These are phyloP conservation scores for Torrubiella hemipterigena DNA, from an alignment of 2,329 filamentous ascomycete species.

Conservation along the genomic window DNA sequence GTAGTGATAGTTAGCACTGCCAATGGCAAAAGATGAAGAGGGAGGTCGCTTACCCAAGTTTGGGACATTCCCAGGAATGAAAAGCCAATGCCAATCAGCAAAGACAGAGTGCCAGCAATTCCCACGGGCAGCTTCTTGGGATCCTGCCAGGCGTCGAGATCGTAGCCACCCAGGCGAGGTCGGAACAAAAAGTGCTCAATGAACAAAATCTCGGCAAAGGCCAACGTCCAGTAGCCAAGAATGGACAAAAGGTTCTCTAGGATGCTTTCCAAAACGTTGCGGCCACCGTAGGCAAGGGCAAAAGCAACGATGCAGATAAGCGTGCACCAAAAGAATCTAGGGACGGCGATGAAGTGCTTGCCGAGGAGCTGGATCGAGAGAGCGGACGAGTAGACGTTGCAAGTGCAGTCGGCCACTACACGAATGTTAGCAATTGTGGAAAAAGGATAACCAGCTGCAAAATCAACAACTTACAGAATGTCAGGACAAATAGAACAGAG, in stretches of 20 bases:
- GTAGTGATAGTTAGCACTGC: not conserved
- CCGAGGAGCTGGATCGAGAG: constrained; percentile 11
- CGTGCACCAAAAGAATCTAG: constrained; percentile 10
- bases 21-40: not conserved
- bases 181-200: constrained; percentile 11
- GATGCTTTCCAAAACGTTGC: constrained; percentile 10
- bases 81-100: constrained; percentile 8
- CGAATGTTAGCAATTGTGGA: constrained; percentile 2
- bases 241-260: constrained; percentile 11
- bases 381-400: constrained; percentile 11
- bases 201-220: constrained; percentile 10
- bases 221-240: constrained; percentile 11
- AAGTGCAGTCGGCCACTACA: constrained; percentile 7
- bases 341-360: constrained; percentile 10
- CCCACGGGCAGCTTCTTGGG: constrained; percentile 9
- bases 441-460: not conserved
- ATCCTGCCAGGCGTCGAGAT: constrained; percentile 10
- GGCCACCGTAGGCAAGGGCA: constrained; percentile 10
- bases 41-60: constrained; percentile 7
- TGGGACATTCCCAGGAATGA: constrained; percentile 11
- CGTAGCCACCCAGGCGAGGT: constrained; percentile 8
- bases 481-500: not conserved
- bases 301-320: constrained; percentile 9
- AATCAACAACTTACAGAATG: not conserved
- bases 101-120: constrained; percentile 8